phyloP scores from a whole-genome alignment of 768 basidiomycete species.

The Termitomyces sp. region DNA sequence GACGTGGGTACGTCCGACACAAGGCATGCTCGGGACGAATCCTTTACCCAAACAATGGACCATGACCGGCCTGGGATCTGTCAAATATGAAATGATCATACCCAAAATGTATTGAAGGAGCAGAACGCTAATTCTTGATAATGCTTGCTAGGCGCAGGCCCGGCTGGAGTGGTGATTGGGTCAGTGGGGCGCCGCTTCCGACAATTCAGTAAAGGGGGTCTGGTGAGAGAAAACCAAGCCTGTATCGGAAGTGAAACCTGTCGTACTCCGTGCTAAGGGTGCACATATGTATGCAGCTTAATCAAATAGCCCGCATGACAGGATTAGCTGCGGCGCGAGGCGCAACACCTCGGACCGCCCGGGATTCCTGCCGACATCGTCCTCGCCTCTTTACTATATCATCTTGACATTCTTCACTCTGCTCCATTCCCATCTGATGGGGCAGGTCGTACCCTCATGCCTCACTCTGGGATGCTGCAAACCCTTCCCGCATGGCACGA shows the following conservation, averaged over 20 bases:
- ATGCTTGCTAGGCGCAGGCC: neutral
- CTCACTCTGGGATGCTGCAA: neutral
- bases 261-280: neutral
- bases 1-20: neutral
- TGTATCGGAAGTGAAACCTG: neutral
- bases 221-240: neutral
- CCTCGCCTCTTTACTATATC: neutral
- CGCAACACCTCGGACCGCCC: neutral
- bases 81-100: neutral
- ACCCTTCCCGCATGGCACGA: neutral
- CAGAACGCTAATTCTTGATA: neutral
- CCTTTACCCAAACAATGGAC: neutral
- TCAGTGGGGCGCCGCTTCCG: neutral
- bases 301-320: neutral
- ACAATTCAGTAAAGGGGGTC: neutral
- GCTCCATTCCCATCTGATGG: neutral
- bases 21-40: neutral
- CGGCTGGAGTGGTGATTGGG: neutral
- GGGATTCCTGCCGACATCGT: neutral
- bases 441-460: neutral
- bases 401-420: neutral
- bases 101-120: neutral
- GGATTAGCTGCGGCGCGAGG: neutral
- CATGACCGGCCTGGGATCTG: neutral
- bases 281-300: neutral